Conservation (phyloP, 1,139 yeast species). For the Diutina catenulata region DNA sequence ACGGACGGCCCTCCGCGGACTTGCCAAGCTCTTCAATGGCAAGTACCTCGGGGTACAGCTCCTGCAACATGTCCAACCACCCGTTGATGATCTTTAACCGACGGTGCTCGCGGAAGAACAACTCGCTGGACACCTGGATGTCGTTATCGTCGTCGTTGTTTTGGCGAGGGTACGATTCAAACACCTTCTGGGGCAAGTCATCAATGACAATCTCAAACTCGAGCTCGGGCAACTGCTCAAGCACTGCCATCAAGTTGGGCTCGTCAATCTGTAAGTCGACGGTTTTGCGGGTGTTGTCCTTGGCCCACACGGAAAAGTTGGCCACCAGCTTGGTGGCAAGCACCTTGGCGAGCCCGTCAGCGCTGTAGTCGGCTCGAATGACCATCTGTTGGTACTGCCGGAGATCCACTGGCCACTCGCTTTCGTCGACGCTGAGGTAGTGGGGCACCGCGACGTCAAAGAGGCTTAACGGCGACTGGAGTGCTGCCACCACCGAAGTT, state of each 20-base stretch:
- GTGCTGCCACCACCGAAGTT: background rate
- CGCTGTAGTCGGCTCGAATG: conserved; percentile 8
- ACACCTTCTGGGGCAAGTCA: conserved; percentile 41
- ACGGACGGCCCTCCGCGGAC: conserved; percentile 62
- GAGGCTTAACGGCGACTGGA: no score
- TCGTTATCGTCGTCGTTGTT: conserved; percentile 6
- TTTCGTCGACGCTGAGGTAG: conserved; percentile 14
- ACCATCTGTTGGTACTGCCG: conserved; percentile 36
- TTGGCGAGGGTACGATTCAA: conserved; percentile 39
- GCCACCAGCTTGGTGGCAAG: conserved; percentile 20
- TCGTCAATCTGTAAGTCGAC: conserved; percentile 26
- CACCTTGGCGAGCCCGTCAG: conserved; percentile 15
- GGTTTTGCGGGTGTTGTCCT: conserved; percentile 13
- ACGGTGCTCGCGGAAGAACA: conserved; percentile 63
- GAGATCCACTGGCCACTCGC: conserved; percentile 35
- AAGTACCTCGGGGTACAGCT: conserved; percentile 49
- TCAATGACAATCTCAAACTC: background rate
- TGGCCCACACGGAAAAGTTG: conserved; percentile 20
- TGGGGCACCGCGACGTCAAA: no score
- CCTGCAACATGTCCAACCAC: conserved; percentile 53
- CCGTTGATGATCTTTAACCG: conserved; percentile 56
- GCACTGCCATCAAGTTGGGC: conserved; percentile 8
- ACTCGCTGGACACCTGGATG: conserved; percentile 16
- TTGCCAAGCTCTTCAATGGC: conserved; percentile 56
- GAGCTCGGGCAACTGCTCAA: background rate